Evolutionary conservation across 1,284 basidiomycete species (phyloP).

Genomic region (Phylloporus gajari): DNA sequence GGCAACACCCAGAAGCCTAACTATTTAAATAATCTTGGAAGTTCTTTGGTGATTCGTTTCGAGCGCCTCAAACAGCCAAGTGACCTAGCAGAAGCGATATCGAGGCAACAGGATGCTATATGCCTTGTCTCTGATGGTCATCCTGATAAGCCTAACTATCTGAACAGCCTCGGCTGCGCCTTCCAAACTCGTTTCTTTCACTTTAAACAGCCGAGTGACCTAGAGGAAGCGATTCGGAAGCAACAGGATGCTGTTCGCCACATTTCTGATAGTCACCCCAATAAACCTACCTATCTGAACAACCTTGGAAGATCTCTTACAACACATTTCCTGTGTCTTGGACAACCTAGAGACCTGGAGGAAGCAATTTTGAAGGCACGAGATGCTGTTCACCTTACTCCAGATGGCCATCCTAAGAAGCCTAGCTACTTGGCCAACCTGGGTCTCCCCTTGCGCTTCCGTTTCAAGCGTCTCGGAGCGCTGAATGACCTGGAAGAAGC

Average conservation of each 20-base stretch:
- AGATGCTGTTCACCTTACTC: not conserved
- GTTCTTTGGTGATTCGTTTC: conserved; percentile 6
- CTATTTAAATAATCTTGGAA: conserved; percentile 15
- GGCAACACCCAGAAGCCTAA: not conserved
- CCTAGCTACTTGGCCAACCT: conserved; percentile 6
- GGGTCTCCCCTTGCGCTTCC: not conserved
- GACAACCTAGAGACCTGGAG: conserved; percentile 1
- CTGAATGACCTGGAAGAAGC: conserved; percentile 11
- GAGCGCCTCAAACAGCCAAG: not conserved
- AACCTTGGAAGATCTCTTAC: not conserved
- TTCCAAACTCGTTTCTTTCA: conserved; percentile 10
- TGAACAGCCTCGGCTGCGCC: conserved; percentile 10
- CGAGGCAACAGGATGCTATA: not conserved
- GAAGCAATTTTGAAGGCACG: conserved; percentile 2
- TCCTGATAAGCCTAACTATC: not conserved
- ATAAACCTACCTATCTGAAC: not conserved
- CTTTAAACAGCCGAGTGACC: not conserved
- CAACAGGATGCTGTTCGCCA: not conserved
- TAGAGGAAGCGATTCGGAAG: conserved; percentile 17
- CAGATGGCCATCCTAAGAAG: not conserved
- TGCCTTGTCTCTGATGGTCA: not conserved
- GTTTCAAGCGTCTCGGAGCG: conserved; percentile 13
- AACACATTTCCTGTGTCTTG: conserved; percentile 5
- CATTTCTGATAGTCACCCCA: not conserved
- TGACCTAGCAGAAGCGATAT: conserved; percentile 11